Evolutionary conservation across 2,329 filamentous ascomycete species (phyloP).

Genomic region (Ophiostoma triangulosporum): DNA sequence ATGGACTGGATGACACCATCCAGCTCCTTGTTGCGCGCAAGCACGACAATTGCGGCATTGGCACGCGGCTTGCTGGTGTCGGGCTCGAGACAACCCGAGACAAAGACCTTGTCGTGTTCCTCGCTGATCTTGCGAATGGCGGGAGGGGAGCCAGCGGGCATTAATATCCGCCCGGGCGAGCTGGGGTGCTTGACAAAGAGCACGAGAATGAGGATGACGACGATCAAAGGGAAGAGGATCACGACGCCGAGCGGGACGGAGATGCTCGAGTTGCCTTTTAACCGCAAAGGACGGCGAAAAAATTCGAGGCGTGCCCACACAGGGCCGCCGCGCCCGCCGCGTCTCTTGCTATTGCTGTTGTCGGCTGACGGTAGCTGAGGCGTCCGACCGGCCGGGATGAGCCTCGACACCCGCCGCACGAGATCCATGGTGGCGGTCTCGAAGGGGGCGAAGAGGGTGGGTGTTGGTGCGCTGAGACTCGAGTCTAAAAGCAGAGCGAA

Average conservation of each 20-base stretch:
- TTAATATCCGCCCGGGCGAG: slow-evolving; percentile 67
- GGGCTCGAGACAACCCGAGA: slow-evolving; percentile 73
- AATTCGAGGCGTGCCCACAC: slow-evolving; percentile 53
- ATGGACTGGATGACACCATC: slow-evolving; percentile 93
- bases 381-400: slow-evolving; percentile 29
- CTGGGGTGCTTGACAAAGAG: slow-evolving; percentile 81
- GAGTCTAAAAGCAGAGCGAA: not conserved
- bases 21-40: slow-evolving; percentile 90
- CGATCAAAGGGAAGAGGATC: slow-evolving; percentile 80
- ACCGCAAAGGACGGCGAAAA: slow-evolving; percentile 70
- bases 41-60: slow-evolving; percentile 89
- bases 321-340: slow-evolving; percentile 25
- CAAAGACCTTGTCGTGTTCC: slow-evolving; percentile 93
- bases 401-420: slow-evolving; percentile 40
- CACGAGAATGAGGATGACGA: slow-evolving; percentile 79
- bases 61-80: slow-evolving; percentile 68
- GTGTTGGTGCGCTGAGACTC: not conserved
- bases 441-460: not conserved
- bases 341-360: slow-evolving; percentile 41
- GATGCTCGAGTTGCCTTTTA: slow-evolving; percentile 83
- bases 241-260: slow-evolving; percentile 89
- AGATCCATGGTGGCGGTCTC: slow-evolving; percentile 36
- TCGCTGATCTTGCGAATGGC: slow-evolving; percentile 93
- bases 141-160: slow-evolving; percentile 78
- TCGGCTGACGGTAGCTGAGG: slow-evolving; percentile 36